Conservation (phyloP, 108 stramenopile genomes). For the Parietichytrium sp. region DNA sequence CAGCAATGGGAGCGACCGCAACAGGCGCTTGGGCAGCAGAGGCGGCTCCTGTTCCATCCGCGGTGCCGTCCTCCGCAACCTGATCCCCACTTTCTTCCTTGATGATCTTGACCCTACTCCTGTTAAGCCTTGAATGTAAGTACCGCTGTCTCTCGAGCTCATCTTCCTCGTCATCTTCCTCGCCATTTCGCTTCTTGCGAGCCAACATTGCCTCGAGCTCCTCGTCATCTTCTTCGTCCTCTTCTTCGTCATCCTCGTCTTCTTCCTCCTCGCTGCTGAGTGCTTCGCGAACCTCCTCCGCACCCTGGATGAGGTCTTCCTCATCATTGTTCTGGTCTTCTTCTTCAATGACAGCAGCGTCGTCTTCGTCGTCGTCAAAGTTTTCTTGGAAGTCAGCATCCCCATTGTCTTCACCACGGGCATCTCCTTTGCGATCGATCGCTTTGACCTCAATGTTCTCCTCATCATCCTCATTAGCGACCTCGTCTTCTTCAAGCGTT, state of each 20-base stretch:
- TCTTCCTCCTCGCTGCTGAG: slow-evolving; percentile 24
- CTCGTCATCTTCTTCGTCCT: slow-evolving; percentile 8
- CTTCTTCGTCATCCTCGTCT: not conserved
- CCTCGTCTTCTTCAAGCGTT: not conserved
- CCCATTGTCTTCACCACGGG: slow-evolving; percentile 15
- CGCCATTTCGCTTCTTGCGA: not conserved
- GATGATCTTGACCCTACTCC: not conserved
- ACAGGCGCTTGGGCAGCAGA: not conserved
- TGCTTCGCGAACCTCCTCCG: slow-evolving; percentile 14
- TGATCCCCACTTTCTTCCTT: not conserved
- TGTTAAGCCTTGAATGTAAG: not conserved
- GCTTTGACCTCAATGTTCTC: slow-evolving; percentile 16
- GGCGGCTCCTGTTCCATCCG: not conserved
- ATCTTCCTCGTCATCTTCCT: not conserved
- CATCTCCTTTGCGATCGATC: slow-evolving; percentile 10
- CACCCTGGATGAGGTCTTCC: not conserved
- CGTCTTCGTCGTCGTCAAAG: slow-evolving; percentile 29
- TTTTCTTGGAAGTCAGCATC: slow-evolving; percentile 30
- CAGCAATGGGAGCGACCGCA: not conserved
- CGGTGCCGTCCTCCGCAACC: not conserved
- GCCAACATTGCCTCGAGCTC: not conserved
- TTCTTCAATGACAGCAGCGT: not conserved
- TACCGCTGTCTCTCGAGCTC: not conserved
- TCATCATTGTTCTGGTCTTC: slow-evolving; percentile 22
- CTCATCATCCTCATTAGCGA: not conserved